phyloP scores from a whole-genome alignment of 2,329 filamentous ascomycete species.

The Thelonectria olida region DNA sequence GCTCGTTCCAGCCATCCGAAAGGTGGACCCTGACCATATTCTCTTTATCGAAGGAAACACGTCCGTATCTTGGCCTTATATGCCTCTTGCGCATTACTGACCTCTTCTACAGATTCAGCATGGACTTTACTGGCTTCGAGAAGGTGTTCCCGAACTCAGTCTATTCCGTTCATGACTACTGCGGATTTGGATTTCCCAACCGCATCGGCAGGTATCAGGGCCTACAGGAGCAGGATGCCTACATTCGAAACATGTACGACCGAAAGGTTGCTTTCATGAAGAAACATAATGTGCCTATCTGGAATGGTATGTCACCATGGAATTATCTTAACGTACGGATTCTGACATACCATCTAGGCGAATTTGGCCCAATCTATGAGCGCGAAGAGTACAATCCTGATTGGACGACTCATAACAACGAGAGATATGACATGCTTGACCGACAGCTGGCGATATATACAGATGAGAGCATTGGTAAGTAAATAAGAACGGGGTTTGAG shows the following conservation, averaged over 20 bases:
- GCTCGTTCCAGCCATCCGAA: slow-evolving; percentile 49
- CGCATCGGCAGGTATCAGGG: slow-evolving; percentile 47
- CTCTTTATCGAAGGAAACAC: slow-evolving; percentile 61
- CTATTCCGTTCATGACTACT: slow-evolving; percentile 64
- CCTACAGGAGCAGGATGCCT: slow-evolving; percentile 50
- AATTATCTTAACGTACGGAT: no score
- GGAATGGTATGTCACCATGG: no score
- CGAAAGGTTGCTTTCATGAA: slow-evolving; percentile 56
- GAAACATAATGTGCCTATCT: slow-evolving; percentile 50
- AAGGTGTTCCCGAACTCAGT: slow-evolving; percentile 55
- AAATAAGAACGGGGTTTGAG: no score
- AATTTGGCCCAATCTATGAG: slow-evolving; percentile 63
- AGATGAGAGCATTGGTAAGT: no score
- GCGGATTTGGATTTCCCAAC: slow-evolving; percentile 58
- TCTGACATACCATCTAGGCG: no score
- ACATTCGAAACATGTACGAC: slow-evolving; percentile 43
- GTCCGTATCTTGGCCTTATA: no score
- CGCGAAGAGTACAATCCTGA: no score
- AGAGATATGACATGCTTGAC: no score
- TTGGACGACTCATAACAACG: no score
- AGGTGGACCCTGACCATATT: slow-evolving; percentile 56
- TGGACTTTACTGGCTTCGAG: slow-evolving; percentile 39
- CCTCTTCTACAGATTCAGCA: no score
- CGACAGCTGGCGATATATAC: no score
- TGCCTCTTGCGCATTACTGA: no score